A percentile compares a stretch with the other conserved stretches of the same genome.
Evolutionary conservation across 2,329 filamentous ascomycete genomes (phyloP).

Genomic region (Aspergillus sp.): DNA sequence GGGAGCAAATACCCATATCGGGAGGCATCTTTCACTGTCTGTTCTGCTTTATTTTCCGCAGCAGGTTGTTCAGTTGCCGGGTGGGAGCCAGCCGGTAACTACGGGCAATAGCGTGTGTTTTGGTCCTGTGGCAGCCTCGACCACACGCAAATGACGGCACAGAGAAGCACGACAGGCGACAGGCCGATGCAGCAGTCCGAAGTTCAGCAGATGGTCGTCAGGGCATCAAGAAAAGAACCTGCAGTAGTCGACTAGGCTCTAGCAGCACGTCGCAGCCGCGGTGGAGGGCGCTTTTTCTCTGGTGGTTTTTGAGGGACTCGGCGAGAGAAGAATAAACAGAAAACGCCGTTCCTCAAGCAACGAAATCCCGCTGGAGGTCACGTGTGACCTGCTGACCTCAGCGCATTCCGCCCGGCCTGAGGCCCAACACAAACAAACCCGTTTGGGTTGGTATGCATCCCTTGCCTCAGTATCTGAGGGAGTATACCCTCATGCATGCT

Average conservation of each 20-base stretch:
- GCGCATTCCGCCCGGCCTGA: neutral
- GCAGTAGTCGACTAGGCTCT: slow-evolving; percentile 16
- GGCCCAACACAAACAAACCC: neutral
- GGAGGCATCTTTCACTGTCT: slow-evolving; percentile 28
- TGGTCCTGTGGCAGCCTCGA: slow-evolving; percentile 28
- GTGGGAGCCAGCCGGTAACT: slow-evolving; percentile 25
- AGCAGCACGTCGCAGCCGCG: slow-evolving; percentile 24
- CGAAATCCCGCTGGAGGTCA: slow-evolving; percentile 27
- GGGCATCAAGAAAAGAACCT: slow-evolving; percentile 9
- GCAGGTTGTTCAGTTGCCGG: slow-evolving; percentile 10
- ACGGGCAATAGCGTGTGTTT: slow-evolving; percentile 30
- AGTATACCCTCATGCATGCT: no score
- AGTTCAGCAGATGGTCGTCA: slow-evolving; percentile 4
- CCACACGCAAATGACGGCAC: slow-evolving; percentile 16
- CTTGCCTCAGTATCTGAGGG: neutral
- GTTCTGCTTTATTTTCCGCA: neutral
- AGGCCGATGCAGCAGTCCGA: neutral
- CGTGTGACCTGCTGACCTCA: slow-evolving; percentile 20
- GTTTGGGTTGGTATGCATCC: neutral
- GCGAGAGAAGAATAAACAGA: slow-evolving; percentile 40
- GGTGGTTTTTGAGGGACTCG: slow-evolving; percentile 15
- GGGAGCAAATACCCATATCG: slow-evolving; percentile 30
- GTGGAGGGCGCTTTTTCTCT: neutral
- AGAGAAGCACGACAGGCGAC: slow-evolving; percentile 1
- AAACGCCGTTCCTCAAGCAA: slow-evolving; percentile 43